Conservation (phyloP, 305 asterid species). For the Ajuga reptans region DNA sequence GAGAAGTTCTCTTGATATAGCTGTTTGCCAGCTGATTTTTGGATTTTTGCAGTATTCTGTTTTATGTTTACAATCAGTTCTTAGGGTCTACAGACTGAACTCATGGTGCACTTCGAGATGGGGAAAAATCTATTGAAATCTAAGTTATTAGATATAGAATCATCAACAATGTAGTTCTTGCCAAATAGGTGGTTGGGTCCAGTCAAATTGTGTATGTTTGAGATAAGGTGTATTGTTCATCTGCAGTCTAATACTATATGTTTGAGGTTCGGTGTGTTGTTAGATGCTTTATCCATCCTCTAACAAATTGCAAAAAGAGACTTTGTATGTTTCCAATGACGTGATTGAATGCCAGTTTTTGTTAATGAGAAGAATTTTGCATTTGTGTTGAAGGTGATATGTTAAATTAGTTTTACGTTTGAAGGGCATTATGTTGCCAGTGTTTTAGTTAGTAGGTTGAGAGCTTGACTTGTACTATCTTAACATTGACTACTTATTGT, state of each 20-base stretch:
- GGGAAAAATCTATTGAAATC: not conserved
- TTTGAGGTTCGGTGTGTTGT: not conserved
- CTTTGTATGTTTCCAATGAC: not conserved
- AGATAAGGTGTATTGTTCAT: not conserved
- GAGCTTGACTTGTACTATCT: not conserved
- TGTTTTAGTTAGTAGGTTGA: not conserved
- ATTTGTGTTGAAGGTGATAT: not conserved
- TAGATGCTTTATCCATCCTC: not conserved
- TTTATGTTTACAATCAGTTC: not conserved
- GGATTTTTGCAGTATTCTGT: not conserved
- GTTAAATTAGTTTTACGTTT: slow-evolving; percentile 9
- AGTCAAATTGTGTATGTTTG: not conserved
- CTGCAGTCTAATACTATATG: not conserved
- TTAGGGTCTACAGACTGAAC: not conserved
- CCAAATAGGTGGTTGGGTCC: not conserved
- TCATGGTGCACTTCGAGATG: not conserved
- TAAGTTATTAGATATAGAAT: not conserved
- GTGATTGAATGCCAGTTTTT: not conserved
- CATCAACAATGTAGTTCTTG: not conserved
- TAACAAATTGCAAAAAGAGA: not conserved
- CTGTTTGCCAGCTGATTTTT: slow-evolving; percentile 1
- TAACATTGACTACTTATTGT: slow-evolving; percentile 17
- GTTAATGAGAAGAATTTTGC: not conserved
- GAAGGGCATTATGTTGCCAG: slow-evolving; percentile 1
- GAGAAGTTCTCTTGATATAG: not conserved